Conservation (phyloP, 2,329 filamentous ascomycete genomes). For the Lasiodiplodia hormozganensis region DNA sequence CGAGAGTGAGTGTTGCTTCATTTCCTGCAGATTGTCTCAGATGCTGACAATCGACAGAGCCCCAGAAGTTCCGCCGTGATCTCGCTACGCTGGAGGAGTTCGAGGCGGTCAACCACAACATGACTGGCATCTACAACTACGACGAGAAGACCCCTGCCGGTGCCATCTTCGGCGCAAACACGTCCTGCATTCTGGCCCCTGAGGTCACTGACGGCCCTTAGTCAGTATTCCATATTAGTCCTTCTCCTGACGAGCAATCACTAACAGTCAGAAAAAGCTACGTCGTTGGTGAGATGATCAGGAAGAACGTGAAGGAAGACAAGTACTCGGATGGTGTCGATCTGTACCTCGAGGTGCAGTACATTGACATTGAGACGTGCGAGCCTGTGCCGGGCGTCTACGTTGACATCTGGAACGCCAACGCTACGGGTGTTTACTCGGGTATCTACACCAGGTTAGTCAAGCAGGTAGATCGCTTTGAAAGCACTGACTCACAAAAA, state of each 20-base stretch:
- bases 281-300: constrained; percentile 60
- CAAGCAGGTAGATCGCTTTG: background rate
- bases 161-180: constrained; percentile 42
- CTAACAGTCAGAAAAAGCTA: constrained; percentile 30
- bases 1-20: constrained; percentile 29
- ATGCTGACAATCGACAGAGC: constrained; percentile 21
- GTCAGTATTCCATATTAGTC: background rate
- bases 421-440: constrained; percentile 50
- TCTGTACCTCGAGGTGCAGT: constrained; percentile 59
- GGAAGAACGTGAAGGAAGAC: constrained; percentile 56
- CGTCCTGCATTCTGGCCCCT: constrained; percentile 43
- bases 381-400: constrained; percentile 57
- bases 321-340: constrained; percentile 53
- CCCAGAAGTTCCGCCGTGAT: constrained; percentile 38
- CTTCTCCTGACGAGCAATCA: background rate
- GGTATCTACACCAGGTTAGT: constrained; percentile 36
- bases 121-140: constrained; percentile 37
- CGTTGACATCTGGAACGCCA: constrained; percentile 61
- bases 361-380: constrained; percentile 63
- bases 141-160: constrained; percentile 36
- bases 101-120: constrained; percentile 41
- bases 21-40: background rate
- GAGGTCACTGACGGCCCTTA: constrained; percentile 45
- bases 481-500: constrained; percentile 46
- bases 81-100: constrained; percentile 41